Percentiles rank a stretch among this genome's conserved stretches.
Evolutionary conservation across 2,329 filamentous ascomycete species (phyloP).

Genomic region (Fusarium goolgardi): DNA sequence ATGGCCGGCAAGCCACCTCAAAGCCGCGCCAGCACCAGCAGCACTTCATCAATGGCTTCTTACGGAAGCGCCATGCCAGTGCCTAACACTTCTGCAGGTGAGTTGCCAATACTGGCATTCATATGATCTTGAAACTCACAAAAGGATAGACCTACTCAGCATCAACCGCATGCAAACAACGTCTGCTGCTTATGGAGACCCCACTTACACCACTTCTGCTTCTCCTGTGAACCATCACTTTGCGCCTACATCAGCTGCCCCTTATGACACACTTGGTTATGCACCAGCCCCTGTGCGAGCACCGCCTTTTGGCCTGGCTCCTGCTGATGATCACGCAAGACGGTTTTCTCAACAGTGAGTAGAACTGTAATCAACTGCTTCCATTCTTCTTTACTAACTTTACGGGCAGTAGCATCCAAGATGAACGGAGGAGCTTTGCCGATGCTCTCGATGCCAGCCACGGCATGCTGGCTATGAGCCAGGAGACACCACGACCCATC

Average conservation of each 20-base stretch:
- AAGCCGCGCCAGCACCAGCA: constrained; percentile 68
- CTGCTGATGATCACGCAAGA: constrained; percentile 67
- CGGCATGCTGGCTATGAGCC: constrained; percentile 95
- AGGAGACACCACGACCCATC: constrained; percentile 91
- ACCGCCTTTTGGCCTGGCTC: constrained; percentile 64
- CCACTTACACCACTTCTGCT: constrained; percentile 73
- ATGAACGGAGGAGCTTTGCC: constrained; percentile 77
- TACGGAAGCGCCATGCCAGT: constrained; percentile 78
- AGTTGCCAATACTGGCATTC: background rate
- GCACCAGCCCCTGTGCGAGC: constrained; percentile 72
- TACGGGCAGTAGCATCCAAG: constrained; percentile 43
- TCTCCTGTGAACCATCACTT: constrained; percentile 75
- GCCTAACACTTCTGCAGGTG: constrained; percentile 78
- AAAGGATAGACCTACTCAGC: constrained; percentile 77
- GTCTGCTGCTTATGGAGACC: constrained; percentile 76
- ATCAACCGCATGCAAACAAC: constrained; percentile 72
- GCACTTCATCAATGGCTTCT: constrained; percentile 71
- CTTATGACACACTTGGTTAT: constrained; percentile 83
- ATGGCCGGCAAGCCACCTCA: constrained; percentile 58
- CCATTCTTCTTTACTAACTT: constrained; percentile 20
- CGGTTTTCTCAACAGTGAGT: constrained; percentile 90
- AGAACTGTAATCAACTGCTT: constrained; percentile 18
- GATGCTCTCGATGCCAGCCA: constrained; percentile 93
- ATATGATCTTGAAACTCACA: constrained; percentile 61
- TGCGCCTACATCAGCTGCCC: constrained; percentile 70